Evolutionary conservation across 139 green algal genomes (phyloP), one percentile per base, ranked within the genome.

Genomic region (Micromonas pusilla): DNA sequence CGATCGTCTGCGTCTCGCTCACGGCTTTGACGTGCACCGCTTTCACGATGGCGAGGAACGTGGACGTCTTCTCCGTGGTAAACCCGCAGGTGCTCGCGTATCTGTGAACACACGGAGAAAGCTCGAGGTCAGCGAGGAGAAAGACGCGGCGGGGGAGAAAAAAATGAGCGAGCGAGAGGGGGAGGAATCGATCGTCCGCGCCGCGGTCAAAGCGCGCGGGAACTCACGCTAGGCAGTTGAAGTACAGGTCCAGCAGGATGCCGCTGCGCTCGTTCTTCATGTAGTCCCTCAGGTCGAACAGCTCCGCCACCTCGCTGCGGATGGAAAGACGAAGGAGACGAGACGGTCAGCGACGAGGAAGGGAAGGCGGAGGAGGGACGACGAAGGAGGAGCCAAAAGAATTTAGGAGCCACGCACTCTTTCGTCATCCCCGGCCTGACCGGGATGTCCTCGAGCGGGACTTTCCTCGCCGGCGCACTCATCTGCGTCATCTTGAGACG

Each of bases 21-120:
- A 80, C 60, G 3, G 72, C 53, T 21, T 72, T 71, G 0, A 52
- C 38, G 70, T 91, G 88, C 28, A 87, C 80, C 6, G 57, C 73
- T 66, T 89, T 89, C 3, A 91, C 80, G 30, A 91, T 84, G 31
- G 85, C 86, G 63, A 92, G 83, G 20, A 91, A 75, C 3, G 65
- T 81, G 5, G 85, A 90, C 9, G 88, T 80, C 82, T 89, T 85
- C 39, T 89, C 86, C 66, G 88, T 79, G 0, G 70, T 65, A 26
- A 90, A 72, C 5, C 28, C 31, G 32, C 32, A 9, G 20, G 52
- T 31, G 20, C 9, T 73, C 28, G 25, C 25, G n/a, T 30, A 30
- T n/a, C n/a, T n/a, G n/a, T n/a, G n/a, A n/a, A n/a, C n/a, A n/a
- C n/a, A n/a, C n/a, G n/a, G n/a, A n/a, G n/a, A n/a, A n/a, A n/a